Percentiles rank a stretch among this genome's conserved stretches.
Evolutionary conservation across 2,329 filamentous ascomycete genomes (phyloP).

Genomic region (Penicillium nordicum): DNA sequence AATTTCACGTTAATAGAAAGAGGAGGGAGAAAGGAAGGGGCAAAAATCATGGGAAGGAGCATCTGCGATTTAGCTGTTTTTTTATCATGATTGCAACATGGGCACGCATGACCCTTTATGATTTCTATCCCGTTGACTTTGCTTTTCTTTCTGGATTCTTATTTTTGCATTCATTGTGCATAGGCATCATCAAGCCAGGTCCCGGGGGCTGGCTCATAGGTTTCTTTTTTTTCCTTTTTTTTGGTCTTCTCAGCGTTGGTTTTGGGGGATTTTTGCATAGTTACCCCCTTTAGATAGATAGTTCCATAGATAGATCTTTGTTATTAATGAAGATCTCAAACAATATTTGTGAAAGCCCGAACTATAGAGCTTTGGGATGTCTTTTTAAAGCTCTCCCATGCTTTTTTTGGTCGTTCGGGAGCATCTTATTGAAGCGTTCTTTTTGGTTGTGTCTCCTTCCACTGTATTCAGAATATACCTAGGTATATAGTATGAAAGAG

Average conservation of each 20-base stretch:
- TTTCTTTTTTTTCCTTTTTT: slow-evolving; percentile 14
- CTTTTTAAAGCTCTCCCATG: too few relatives aligned
- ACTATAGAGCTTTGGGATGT: neutral
- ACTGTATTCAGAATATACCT: neutral
- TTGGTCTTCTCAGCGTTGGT: slow-evolving; percentile 9
- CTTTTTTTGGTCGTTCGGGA: neutral
- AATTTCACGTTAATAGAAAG: slow-evolving; percentile 6
- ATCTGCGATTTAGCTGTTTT: slow-evolving; percentile 13
- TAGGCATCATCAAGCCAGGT: slow-evolving; percentile 7
- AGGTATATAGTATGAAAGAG: neutral
- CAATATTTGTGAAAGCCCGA: neutral
- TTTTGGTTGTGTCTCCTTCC: neutral
- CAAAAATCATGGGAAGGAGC: slow-evolving; percentile 11
- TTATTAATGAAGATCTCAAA: neutral
- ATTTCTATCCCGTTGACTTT: slow-evolving; percentile 11
- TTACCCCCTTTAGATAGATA: slow-evolving; percentile 21
- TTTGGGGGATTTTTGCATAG: slow-evolving; percentile 1
- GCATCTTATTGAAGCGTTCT: neutral
- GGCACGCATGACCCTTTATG: slow-evolving; percentile 13
- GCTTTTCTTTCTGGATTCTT: slow-evolving; percentile 2
- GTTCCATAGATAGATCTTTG: slow-evolving; percentile 18
- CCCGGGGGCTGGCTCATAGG: slow-evolving; percentile 2
- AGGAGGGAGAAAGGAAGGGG: neutral
- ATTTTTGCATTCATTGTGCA: slow-evolving; percentile 14
- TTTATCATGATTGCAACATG: slow-evolving; percentile 18